A percentile compares a stretch with the other conserved stretches of the same genome.
These are phyloP conservation scores for Yarrowia sp. DNA, from an alignment of 805 yeast genomes.

Conservation along the genomic window DNA sequence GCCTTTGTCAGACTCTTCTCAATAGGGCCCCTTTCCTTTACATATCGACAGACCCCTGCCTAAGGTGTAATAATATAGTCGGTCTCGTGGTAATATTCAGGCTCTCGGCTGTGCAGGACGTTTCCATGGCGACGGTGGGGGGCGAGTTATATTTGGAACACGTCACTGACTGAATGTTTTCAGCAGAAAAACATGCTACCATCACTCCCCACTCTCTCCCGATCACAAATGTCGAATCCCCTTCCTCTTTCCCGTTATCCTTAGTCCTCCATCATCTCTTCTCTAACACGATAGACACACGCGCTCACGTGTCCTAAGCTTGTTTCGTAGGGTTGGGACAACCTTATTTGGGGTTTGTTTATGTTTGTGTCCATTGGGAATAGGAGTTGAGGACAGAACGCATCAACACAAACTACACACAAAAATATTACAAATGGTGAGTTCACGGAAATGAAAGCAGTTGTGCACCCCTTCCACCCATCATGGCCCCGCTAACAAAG, in stretches of 20 bases:
- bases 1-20: neutral
- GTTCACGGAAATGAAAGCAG: constrained; percentile 8
- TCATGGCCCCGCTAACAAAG: constrained; percentile 39
- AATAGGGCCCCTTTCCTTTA: constrained; percentile 1
- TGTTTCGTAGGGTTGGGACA: constrained; percentile 13
- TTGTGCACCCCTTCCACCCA: constrained; percentile 3
- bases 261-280: neutral
- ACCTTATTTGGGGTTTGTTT: constrained; percentile 7
- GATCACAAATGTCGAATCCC: too few relatives aligned
- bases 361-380: constrained; percentile 36
- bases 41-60: constrained; percentile 23
- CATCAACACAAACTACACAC: constrained; percentile 30
- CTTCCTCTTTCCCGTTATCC: too few relatives aligned
- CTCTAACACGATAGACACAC: constrained; percentile 25
- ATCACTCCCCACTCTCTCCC: too few relatives aligned
- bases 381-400: constrained; percentile 31
- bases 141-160: neutral
- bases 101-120: constrained; percentile 21
- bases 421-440: constrained; percentile 36
- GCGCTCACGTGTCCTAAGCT: constrained; percentile 32
- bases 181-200: too few relatives aligned
- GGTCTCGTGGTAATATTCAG: neutral
- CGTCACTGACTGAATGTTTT: too few relatives aligned
- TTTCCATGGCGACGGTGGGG: constrained; percentile 13
- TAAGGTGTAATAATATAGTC: neutral